Evolutionary conservation across 495 filamentous ascomycete genomes (phyloP).

Genomic region (Hyaloscypha variabilis): DNA sequence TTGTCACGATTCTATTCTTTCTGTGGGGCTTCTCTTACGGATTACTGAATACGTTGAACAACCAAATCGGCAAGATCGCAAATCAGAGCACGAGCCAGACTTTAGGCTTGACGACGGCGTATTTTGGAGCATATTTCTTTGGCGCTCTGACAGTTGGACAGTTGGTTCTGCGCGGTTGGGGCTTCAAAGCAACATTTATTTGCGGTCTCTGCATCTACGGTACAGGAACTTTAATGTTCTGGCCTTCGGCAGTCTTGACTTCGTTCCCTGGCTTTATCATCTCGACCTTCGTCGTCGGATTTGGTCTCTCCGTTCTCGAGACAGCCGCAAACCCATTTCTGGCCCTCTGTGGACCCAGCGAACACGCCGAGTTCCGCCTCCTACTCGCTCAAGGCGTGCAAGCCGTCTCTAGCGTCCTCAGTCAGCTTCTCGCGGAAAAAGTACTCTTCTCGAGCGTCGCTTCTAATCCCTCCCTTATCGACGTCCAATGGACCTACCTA

Average conservation of each 20-base stretch:
- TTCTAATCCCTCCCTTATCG: conserved; percentile 43
- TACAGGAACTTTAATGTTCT: conserved; percentile 67
- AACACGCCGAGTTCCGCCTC: conserved; percentile 58
- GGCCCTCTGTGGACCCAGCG: conserved; percentile 52
- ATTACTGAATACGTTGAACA: conserved; percentile 75
- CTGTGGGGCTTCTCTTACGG: conserved; percentile 90
- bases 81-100: conserved; percentile 39
- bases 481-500: conserved; percentile 80
- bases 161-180: conserved; percentile 59
- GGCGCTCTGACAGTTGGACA: conserved; percentile 67
- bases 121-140: conserved; percentile 60
- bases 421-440: conserved; percentile 66
- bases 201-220: conserved; percentile 62
- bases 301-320: conserved; percentile 65
- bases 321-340: conserved; percentile 72
- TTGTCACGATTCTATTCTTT: conserved; percentile 82
- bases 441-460: conserved; percentile 60
- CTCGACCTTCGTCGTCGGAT: conserved; percentile 66
- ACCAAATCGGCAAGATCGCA: conserved; percentile 47
- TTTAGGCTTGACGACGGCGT: conserved; percentile 42
- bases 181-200: conserved; percentile 64
- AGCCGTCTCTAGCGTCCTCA: conserved; percentile 66
- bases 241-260: conserved; percentile 62
- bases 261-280: conserved; percentile 68
- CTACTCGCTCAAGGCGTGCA: conserved; percentile 72